phyloP scores from a whole-genome alignment of 441 rosid genomes.

The Viola pubescens region DNA sequence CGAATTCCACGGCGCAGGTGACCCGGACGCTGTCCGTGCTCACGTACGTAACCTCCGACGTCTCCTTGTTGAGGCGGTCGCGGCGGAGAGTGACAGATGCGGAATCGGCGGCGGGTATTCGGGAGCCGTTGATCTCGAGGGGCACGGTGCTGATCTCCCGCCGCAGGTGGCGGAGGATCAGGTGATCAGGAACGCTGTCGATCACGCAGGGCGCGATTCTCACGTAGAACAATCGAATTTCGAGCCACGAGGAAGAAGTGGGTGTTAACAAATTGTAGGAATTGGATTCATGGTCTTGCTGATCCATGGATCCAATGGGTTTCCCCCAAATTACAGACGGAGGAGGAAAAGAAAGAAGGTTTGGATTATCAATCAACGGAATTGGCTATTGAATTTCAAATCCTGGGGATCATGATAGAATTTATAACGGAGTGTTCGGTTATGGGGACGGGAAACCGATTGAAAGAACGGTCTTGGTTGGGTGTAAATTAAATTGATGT shows the following conservation, averaged over 20 bases:
- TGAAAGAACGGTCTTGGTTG: neutral
- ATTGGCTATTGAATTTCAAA: neutral
- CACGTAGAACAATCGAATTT: slow-evolving; percentile 73
- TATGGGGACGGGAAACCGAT: neutral
- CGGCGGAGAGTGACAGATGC: slow-evolving; percentile 62
- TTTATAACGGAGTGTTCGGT: neutral
- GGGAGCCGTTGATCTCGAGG: slow-evolving; percentile 70
- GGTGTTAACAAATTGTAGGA: slow-evolving; percentile 32
- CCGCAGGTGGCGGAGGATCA: slow-evolving; percentile 61
- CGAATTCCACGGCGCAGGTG: slow-evolving; percentile 71
- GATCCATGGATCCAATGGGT: slow-evolving; percentile 20
- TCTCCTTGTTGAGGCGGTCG: slow-evolving; percentile 62
- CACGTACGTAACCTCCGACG: slow-evolving; percentile 75
- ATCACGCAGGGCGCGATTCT: slow-evolving; percentile 53
- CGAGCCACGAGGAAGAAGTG: slow-evolving; percentile 52
- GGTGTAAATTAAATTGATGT: neutral
- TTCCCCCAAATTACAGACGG: neutral
- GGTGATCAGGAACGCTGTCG: slow-evolving; percentile 56
- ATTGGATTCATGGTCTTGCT: slow-evolving; percentile 28
- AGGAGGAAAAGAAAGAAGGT: neutral
- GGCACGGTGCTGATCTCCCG: slow-evolving; percentile 56
- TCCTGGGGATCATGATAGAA: slow-evolving; percentile 6
- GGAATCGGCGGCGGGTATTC: slow-evolving; percentile 51
- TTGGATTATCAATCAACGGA: neutral
- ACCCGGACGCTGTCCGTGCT: slow-evolving; percentile 79